Conservation (phyloP, 164 flowering plant species). For the Chloranthus sessilifolius region DNA sequence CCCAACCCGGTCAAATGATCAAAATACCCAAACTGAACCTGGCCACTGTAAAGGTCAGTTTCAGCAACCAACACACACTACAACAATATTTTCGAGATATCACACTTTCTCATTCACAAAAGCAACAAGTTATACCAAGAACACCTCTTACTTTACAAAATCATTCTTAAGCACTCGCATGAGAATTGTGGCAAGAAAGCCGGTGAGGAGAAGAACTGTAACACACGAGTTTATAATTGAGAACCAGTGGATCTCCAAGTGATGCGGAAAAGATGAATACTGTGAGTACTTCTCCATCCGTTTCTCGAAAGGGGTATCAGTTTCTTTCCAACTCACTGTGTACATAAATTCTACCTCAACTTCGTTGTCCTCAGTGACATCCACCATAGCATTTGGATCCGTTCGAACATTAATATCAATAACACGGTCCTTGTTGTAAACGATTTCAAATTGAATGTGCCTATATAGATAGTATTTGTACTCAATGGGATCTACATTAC, state of each 20-base stretch:
- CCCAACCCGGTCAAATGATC: too few species aligned
- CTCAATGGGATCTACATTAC: constrained; percentile 26
- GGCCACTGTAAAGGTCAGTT: too few species aligned
- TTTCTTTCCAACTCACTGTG: constrained; percentile 37
- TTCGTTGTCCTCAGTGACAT: constrained; percentile 35
- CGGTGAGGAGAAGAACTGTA: constrained; percentile 35
- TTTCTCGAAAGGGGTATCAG: constrained; percentile 26
- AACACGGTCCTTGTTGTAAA: constrained; percentile 32
- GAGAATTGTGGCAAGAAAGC: constrained; percentile 39
- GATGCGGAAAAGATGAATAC: constrained; percentile 29
- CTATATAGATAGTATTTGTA: constrained; percentile 28
- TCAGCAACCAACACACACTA: too few species aligned
- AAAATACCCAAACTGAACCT: too few species aligned
- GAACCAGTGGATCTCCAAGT: constrained; percentile 42
- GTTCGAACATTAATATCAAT: constrained; percentile 32
- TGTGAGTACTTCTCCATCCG: constrained; percentile 37
- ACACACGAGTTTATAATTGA: constrained; percentile 40
- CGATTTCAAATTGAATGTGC: constrained; percentile 30
- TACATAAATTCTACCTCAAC: constrained; percentile 32
- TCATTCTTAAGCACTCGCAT: constrained; percentile 43
- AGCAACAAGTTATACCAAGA: too few species aligned
- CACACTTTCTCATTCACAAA: too few species aligned
- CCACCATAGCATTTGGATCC: constrained; percentile 29
- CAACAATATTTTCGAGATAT: too few species aligned
- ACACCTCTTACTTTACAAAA: constrained; percentile 29